Evolutionary conservation across 129 eudicot genomes (phyloP), one percentile per base, ranked within the genome.

Genomic region (Gnaphalium uliginosum): DNA sequence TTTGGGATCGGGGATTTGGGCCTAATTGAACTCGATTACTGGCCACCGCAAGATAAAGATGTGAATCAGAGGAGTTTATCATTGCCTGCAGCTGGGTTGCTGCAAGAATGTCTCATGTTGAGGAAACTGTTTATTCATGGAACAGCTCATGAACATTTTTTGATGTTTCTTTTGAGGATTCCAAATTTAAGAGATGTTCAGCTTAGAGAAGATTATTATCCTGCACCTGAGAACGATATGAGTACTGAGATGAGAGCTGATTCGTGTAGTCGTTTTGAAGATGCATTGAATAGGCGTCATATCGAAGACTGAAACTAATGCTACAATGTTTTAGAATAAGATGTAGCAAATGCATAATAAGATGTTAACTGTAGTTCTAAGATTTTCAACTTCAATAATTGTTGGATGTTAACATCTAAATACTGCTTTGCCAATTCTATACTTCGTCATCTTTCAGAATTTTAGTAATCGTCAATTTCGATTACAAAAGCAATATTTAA

Each of bases 161-260:
- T 95, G 83, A 89, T 21, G 83, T 87, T 86, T 63, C 75, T 91
- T 35, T 79, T 84, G 29, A 73, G 83, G 57, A 91, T 91, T 14
- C 88, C 86, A 0, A 78, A 80, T 54, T 69, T 95, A 26, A 81
- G 99, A 78, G 99, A 95, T 65, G 96, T 91, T 23, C 99, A 95
- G 80, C 81, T 95, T 58, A 85, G 96, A 37, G 97, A 87, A 76
- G 99, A 95, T 81, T 95, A 95, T 70, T 95, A 95, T 75, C 99
- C 99, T 1, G 99, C 99, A 17, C 99, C 97, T 0, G 99, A 94
- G 85, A 89, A 91, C 50, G 99, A 94, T 68, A 94, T 91, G 99
- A 91, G 99, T 72, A 90, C 99, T 0, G 99, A 94, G 85, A 91
- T 94, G 99, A 94, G 99, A 54, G 87, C 89, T 7, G 94, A 86